These are phyloP conservation scores for Eragrostis tef DNA, from an alignment of 202 grass and related monocot genomes.

Conservation along the genomic window DNA sequence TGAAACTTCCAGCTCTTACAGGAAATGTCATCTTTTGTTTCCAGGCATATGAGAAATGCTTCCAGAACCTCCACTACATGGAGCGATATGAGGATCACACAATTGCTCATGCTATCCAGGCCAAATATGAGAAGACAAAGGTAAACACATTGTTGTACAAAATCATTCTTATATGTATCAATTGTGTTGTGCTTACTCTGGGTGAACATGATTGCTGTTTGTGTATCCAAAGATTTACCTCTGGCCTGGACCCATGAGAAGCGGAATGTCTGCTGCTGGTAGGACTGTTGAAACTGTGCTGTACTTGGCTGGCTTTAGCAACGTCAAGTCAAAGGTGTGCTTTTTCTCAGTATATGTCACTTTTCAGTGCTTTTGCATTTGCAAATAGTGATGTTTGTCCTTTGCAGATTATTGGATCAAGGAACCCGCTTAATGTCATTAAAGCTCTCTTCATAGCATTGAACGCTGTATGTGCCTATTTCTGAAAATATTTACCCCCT, in stretches of 20 bases:
- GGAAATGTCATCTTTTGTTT: slow-evolving; percentile 31
- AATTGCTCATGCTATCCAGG: slow-evolving; percentile 87
- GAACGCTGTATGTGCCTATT: slow-evolving; percentile 64
- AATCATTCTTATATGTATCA: neutral
- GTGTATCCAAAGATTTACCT: slow-evolving; percentile 73
- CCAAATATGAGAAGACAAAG: slow-evolving; percentile 96
- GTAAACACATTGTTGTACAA: slow-evolving; percentile 21
- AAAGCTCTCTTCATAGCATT: slow-evolving; percentile 95
- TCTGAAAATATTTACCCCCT: slow-evolving; percentile 19
- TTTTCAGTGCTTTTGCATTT: slow-evolving; percentile 21
- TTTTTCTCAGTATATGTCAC: slow-evolving; percentile 6
- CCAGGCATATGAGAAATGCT: slow-evolving; percentile 96
- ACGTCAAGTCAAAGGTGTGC: slow-evolving; percentile 82
- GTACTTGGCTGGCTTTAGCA: slow-evolving; percentile 86
- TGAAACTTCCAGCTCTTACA: slow-evolving; percentile 35
- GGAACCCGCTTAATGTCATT: slow-evolving; percentile 86
- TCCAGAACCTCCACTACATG: slow-evolving; percentile 94
- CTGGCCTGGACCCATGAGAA: slow-evolving; percentile 79
- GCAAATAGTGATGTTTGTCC: slow-evolving; percentile 6
- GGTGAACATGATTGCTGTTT: slow-evolving; percentile 20
- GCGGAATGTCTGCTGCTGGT: slow-evolving; percentile 67
- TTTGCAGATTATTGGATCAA: slow-evolving; percentile 89
- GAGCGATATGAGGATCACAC: slow-evolving; percentile 91
- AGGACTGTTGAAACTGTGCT: slow-evolving; percentile 83
- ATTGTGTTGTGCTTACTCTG: neutral